A percentile compares a stretch with the other conserved stretches of the same genome.
phyloP scores from a whole-genome alignment of 257 asterid species.

The Nicotiana tabacum region DNA sequence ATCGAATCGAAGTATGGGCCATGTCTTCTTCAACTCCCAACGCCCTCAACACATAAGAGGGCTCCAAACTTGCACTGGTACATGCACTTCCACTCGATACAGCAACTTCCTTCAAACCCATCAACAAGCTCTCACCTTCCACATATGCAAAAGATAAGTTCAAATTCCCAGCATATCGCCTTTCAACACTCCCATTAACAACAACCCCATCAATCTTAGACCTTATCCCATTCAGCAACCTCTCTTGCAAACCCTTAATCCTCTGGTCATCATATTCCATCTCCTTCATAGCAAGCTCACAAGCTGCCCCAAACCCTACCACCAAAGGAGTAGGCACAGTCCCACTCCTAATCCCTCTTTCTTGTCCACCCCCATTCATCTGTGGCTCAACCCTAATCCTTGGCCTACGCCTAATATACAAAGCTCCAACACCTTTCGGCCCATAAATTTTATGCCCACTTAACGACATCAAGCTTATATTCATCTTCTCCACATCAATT shows the following conservation, averaged over 20 bases:
- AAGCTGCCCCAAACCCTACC: constrained; percentile 93
- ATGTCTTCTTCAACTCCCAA: constrained; percentile 97
- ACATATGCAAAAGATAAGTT: constrained; percentile 91
- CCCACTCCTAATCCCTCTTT: constrained; percentile 97
- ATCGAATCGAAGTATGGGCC: constrained; percentile 97
- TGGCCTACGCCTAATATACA: constrained; percentile 90
- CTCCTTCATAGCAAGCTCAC: constrained; percentile 88
- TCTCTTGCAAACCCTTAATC: constrained; percentile 53
- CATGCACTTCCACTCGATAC: constrained; percentile 99
- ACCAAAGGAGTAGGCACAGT: constrained; percentile 92
- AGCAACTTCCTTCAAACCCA: constrained; percentile 98
- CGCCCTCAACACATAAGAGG: constrained; percentile 91
- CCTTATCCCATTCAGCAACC: constrained; percentile 68
- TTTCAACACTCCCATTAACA: constrained; percentile 88
- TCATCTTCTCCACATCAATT: constrained; percentile 85
- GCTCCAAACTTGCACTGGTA: constrained; percentile 97
- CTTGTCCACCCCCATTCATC: constrained; percentile 99
- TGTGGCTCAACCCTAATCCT: constrained; percentile 94
- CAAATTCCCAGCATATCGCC: constrained; percentile 80
- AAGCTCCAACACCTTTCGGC: constrained; percentile 89
- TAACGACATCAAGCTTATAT: constrained; percentile 87
- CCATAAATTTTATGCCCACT: constrained; percentile 98
- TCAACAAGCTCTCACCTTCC: constrained; percentile 96
- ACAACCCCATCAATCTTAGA: constrained; percentile 70
- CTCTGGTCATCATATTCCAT: constrained; percentile 84